phyloP scores from a whole-genome alignment of 78 protist genomes.

The Dictyostelium capitatum region DNA sequence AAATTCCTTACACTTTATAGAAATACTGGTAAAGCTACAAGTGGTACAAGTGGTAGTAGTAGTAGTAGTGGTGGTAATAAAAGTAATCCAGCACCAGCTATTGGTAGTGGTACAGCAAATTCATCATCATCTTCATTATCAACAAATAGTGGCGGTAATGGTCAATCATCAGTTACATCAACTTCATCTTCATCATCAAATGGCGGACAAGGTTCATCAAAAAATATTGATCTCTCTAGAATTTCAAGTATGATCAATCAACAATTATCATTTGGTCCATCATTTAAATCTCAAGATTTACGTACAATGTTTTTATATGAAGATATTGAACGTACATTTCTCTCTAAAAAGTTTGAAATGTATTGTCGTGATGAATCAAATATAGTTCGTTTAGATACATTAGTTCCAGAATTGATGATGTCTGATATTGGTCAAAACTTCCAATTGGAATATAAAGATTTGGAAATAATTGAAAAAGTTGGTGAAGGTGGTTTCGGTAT shows the following conservation, averaged over 20 bases:
- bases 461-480: slow-evolving; percentile 73
- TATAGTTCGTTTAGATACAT: slow-evolving; percentile 8
- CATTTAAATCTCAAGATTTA: slow-evolving; percentile 9
- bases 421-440: slow-evolving; percentile 64
- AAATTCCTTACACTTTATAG: slow-evolving; percentile 71
- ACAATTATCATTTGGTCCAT: neutral
- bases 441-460: slow-evolving; percentile 51
- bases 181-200: neutral
- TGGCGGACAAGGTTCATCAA: neutral
- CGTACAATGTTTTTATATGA: slow-evolving; percentile 56
- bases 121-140: neutral
- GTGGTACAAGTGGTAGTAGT: neutral
- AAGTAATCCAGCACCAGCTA: neutral
- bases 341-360: slow-evolving; percentile 25
- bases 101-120: neutral
- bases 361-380: slow-evolving; percentile 43
- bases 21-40: neutral
- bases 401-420: slow-evolving; percentile 61
- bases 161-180: neutral
- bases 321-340: slow-evolving; percentile 42
- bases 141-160: neutral
- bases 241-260: slow-evolving; percentile 11
- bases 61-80: neutral
- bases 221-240: neutral
- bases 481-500: slow-evolving; percentile 82